Conservation (phyloP, 1,139 yeast species). For the Suhomyces wounanorum region DNA sequence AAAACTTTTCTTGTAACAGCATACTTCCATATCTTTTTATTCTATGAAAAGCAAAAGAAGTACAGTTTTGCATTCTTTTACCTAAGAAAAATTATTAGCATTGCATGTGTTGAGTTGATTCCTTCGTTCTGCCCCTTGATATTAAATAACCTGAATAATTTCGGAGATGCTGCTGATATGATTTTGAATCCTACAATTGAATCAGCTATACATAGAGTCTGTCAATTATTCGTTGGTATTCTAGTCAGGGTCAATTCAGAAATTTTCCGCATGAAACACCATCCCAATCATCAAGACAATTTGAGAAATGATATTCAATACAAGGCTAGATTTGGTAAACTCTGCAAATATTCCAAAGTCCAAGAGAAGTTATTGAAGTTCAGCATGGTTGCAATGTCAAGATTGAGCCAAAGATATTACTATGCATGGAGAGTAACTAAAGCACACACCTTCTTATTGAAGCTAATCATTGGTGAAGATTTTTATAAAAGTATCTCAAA, state of each 20-base stretch:
- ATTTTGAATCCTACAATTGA: conserved; percentile 38
- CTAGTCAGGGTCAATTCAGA: conserved; percentile 17
- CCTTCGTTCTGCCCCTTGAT: conserved; percentile 34
- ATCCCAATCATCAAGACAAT: conserved; percentile 21
- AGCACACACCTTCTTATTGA: conserved; percentile 34
- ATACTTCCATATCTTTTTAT: conserved; percentile 29
- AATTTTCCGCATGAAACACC: conserved; percentile 17
- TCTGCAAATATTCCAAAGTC: conserved; percentile 17
- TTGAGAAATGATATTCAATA: conserved; percentile 18
- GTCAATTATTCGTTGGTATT: conserved; percentile 31
- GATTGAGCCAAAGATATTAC: conserved; percentile 40
- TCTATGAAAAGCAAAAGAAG: conserved; percentile 19
- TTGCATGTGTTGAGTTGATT: conserved; percentile 28
- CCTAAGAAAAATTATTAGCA: conserved; percentile 26
- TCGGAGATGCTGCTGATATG: conserved; percentile 40
- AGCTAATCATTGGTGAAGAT: conserved; percentile 25
- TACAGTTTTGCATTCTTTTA: conserved; percentile 22
- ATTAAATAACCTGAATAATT: conserved; percentile 29
- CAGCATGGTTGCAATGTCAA: conserved; percentile 28
- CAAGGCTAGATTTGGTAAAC: conserved; percentile 16
- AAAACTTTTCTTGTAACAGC: conserved; percentile 30
- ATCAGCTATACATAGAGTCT: conserved; percentile 31
- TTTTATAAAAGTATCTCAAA: conserved; percentile 30
- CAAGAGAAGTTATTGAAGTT: conserved; percentile 23
- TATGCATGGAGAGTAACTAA: conserved; percentile 48